Conservation (phyloP, 345 rosid genomes). For the Dipteronia sinensis region DNA sequence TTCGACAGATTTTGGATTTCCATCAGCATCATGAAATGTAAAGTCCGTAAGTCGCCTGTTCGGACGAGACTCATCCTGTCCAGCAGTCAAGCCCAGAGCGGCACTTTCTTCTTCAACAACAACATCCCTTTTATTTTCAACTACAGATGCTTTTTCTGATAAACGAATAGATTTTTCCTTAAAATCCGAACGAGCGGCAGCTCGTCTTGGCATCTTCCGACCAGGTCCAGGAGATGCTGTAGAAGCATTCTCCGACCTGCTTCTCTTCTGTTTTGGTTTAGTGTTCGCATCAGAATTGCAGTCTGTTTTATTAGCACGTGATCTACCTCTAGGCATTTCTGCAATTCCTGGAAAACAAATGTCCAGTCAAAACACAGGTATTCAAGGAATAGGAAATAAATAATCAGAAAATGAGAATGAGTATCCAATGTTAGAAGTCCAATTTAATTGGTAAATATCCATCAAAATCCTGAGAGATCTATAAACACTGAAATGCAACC, state of each 20-base stretch:
- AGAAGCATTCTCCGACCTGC: conserved; percentile 24
- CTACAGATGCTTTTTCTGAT: conserved; percentile 37
- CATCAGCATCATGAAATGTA: conserved; percentile 42
- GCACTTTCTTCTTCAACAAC: conserved; percentile 49
- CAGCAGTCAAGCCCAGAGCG: conserved; percentile 43
- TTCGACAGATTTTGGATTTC: conserved; percentile 42
- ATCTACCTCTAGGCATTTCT: neutral
- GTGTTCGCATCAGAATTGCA: neutral
- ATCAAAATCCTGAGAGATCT: no score
- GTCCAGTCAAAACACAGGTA: no score
- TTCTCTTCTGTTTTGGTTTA: conserved; percentile 39
- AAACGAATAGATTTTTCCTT: conserved; percentile 54
- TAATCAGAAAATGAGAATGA: no score
- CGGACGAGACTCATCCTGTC: conserved; percentile 32
- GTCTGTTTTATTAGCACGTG: neutral
- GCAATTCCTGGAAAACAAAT: neutral
- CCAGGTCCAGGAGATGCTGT: conserved; percentile 23
- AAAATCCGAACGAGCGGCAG: conserved; percentile 67
- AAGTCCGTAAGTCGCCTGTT: conserved; percentile 64
- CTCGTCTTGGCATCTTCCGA: conserved; percentile 62
- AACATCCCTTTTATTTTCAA: conserved; percentile 46
- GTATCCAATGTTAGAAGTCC: no score
- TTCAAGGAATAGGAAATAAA: no score
- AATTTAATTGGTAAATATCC: no score
- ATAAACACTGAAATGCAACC: no score